These are phyloP conservation scores for Venustampulla echinocandica DNA, from an alignment of 495 filamentous ascomycete species.

Conservation along the genomic window DNA sequence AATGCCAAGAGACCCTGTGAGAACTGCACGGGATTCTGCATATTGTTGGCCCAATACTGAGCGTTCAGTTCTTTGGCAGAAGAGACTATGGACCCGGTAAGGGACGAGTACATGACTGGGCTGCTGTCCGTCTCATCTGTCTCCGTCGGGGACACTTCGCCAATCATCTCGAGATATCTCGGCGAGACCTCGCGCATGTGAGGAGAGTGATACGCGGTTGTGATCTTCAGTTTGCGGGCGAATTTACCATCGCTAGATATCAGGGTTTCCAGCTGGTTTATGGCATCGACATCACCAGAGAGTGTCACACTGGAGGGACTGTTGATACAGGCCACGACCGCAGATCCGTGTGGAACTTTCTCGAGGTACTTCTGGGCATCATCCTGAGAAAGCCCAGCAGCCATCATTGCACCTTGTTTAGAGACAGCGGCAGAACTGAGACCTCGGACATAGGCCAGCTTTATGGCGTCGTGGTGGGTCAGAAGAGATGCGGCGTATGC, in stretches of 20 bases:
- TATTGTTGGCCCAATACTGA: constrained; percentile 45
- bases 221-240: constrained; percentile 41
- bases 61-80: not conserved
- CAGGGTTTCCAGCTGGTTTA: constrained; percentile 36
- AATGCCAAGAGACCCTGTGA: constrained; percentile 24
- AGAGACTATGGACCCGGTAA: not conserved
- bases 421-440: not conserved
- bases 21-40: constrained; percentile 42
- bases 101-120: not conserved
- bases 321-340: constrained; percentile 43
- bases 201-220: constrained; percentile 52
- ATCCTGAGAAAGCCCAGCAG: constrained; percentile 37
- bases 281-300: constrained; percentile 42
- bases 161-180: constrained; percentile 23
- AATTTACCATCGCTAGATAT: constrained; percentile 38
- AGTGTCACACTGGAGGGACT: constrained; percentile 49
- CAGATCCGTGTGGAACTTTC: constrained; percentile 8
- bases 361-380: constrained; percentile 31
- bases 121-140: not conserved
- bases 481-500: constrained; percentile 43
- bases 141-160: not conserved
- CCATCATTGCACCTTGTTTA: constrained; percentile 40
- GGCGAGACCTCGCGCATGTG: constrained; percentile 43
- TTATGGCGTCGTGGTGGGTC: constrained; percentile 42
- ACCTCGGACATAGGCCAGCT: constrained; percentile 41